phyloP scores from a whole-genome alignment of 768 basidiomycete species.

The Leccinum disarticulatum region DNA sequence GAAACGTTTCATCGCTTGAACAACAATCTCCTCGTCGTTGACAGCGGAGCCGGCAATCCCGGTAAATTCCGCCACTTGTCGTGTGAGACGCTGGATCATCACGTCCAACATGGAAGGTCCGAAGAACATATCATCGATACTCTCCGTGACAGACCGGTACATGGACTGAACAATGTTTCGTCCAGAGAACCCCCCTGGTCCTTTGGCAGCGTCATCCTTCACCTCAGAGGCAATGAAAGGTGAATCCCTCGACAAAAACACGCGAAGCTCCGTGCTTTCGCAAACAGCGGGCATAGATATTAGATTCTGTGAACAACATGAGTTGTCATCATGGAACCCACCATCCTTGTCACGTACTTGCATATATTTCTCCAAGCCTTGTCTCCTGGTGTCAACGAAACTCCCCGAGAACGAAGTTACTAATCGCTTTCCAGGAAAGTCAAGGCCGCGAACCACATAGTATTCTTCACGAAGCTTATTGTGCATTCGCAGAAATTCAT shows the following conservation, averaged over 20 bases:
- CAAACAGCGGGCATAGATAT: conserved; percentile 74
- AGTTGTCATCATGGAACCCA: background rate
- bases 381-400: conserved; percentile 80
- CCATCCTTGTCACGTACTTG: conserved; percentile 52
- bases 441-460: conserved; percentile 62
- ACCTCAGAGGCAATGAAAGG: conserved; percentile 68
- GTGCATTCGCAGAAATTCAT: conserved; percentile 91
- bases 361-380: conserved; percentile 84
- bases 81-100: conserved; percentile 86
- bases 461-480: conserved; percentile 80
- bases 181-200: conserved; percentile 55
- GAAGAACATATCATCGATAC: conserved; percentile 96
- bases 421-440: conserved; percentile 93
- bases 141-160: conserved; percentile 89
- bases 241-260: conserved; percentile 86
- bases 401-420: conserved; percentile 84
- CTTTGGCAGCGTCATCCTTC: conserved; percentile 40
- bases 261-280: conserved; percentile 76
- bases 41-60: conserved; percentile 78
- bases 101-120: conserved; percentile 95
- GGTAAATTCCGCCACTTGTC: conserved; percentile 86
- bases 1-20: conserved; percentile 71
- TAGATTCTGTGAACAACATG: conserved; percentile 51
- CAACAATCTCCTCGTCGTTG: conserved; percentile 82
- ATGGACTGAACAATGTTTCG: conserved; percentile 81